Evolutionary conservation across 2,329 filamentous ascomycete species (phyloP), one percentile per base, ranked within the genome.

Genomic region (Stachybotrys elegans): DNA sequence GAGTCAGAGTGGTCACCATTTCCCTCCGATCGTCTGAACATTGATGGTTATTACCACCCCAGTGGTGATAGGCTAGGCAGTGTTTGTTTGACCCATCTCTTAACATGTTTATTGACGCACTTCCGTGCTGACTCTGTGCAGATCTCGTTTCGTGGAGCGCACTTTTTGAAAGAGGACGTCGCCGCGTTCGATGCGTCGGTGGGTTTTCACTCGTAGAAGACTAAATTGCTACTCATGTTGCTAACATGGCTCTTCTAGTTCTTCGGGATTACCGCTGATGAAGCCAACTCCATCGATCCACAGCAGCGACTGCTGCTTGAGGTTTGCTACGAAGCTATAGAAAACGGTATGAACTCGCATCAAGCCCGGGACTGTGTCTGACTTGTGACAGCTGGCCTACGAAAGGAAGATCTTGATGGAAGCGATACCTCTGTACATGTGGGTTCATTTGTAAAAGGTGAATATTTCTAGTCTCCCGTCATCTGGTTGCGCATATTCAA

Each of bases 21-120:
- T 16, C 73, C 75, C 1, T 51, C 60, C 6, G 63, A 70, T 9
- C 66, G 76, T 9, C 69, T 79, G 49, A 76, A 78, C 32, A 67
- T 72, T 25, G 62, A 71, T 13, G 70, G 70, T n/a, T 78, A 75
- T 52, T 75, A 72, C 49, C 76, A 80, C 51, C 75, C 75, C 0
- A 69, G 74, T 17, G 68, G 67, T 6, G 67, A 71, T 37, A 63
- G 72, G 7, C 68, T 73, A 45, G 74, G 73, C 31, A 71, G 68
- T 49, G 73, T 76, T 55, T 54, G 70, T n/a, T n/a, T n/a, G n/a
- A n/a, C n/a, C n/a, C n/a, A n/a, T n/a, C n/a, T n/a, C n/a, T n/a
- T n/a, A n/a, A 54, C 16, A 3, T 23, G 17, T 31, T 25, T 7
- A 8, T 25, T 14, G 11, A 14, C 25, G 46, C 12, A 2, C 8